Conservation (phyloP, 73 alveolate species). For the Tetrahymena borealis region DNA sequence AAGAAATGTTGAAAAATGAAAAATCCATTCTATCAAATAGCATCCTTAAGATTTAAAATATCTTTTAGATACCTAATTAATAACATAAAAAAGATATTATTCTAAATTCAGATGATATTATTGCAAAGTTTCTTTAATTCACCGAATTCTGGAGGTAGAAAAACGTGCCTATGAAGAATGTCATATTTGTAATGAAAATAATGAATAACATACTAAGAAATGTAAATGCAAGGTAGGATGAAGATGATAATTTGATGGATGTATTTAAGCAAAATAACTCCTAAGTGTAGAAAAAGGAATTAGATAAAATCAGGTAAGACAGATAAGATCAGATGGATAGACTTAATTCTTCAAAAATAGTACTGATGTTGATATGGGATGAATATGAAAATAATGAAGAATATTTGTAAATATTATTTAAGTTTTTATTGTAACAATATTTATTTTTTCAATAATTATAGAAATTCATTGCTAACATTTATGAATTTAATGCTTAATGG, state of each 20-base stretch:
- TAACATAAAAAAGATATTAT: neutral
- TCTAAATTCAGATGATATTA: neutral
- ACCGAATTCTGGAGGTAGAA: neutral
- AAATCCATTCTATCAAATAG: neutral
- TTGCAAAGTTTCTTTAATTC: neutral
- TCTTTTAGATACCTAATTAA: neutral
- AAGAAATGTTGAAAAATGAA: neutral
- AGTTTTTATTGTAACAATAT: neutral
- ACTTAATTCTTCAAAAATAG: neutral
- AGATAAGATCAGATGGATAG: neutral
- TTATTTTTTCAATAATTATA: neutral
- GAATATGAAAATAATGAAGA: neutral
- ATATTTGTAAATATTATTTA: neutral
- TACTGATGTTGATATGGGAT: neutral
- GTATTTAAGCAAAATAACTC: neutral
- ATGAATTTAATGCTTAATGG: neutral
- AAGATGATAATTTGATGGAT: neutral
- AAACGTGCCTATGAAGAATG: neutral
- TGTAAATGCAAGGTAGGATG: neutral
- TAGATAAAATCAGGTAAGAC: neutral
- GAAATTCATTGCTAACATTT: neutral
- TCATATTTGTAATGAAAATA: neutral
- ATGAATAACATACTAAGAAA: neutral
- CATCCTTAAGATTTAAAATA: neutral
- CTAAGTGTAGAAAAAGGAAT: neutral